phyloP scores from a whole-genome alignment of 352 stramenopile species.

The Phytophthora idaei region DNA sequence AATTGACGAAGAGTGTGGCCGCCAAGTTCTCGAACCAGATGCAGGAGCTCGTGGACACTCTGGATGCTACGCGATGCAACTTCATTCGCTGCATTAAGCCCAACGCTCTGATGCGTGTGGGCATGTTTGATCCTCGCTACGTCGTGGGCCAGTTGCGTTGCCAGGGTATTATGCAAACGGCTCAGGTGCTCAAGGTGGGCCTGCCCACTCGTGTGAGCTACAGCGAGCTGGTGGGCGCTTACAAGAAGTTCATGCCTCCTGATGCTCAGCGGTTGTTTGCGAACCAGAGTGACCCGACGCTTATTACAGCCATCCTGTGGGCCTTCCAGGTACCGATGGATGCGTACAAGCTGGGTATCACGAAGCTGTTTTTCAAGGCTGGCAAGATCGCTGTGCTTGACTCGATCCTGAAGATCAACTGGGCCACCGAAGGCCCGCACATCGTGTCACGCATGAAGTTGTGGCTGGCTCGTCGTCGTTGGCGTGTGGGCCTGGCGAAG shows the following conservation, averaged over 20 bases:
- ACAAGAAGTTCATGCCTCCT: slow-evolving; percentile 78
- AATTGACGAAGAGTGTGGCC: slow-evolving; percentile 73
- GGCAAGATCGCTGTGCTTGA: slow-evolving; percentile 91
- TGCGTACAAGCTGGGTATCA: slow-evolving; percentile 88
- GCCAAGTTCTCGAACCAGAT: slow-evolving; percentile 89
- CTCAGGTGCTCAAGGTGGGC: slow-evolving; percentile 90
- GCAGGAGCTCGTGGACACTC: slow-evolving; percentile 85
- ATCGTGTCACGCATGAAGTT: slow-evolving; percentile 83
- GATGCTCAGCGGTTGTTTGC: slow-evolving; percentile 79
- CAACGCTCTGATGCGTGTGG: slow-evolving; percentile 79
- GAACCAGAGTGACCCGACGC: slow-evolving; percentile 82
- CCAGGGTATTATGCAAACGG: slow-evolving; percentile 89
- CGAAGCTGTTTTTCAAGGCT: slow-evolving; percentile 92
- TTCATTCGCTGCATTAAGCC: slow-evolving; percentile 94
- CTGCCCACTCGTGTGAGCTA: slow-evolving; percentile 91
- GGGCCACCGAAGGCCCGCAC: slow-evolving; percentile 86
- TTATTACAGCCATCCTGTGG: slow-evolving; percentile 90
- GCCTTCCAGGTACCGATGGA: slow-evolving; percentile 88
- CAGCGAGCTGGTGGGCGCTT: slow-evolving; percentile 86
- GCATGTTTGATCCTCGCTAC: slow-evolving; percentile 87
- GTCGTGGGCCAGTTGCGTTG: slow-evolving; percentile 90
- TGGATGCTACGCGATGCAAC: slow-evolving; percentile 85
- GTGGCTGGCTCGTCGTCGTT: slow-evolving; percentile 84
- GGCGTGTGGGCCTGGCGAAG: slow-evolving; percentile 84
- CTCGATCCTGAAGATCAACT: slow-evolving; percentile 88